Evolutionary conservation across 2,329 filamentous ascomycete species (phyloP), one percentile per base, ranked within the genome.

Genomic region (Talaromyces piceae): DNA sequence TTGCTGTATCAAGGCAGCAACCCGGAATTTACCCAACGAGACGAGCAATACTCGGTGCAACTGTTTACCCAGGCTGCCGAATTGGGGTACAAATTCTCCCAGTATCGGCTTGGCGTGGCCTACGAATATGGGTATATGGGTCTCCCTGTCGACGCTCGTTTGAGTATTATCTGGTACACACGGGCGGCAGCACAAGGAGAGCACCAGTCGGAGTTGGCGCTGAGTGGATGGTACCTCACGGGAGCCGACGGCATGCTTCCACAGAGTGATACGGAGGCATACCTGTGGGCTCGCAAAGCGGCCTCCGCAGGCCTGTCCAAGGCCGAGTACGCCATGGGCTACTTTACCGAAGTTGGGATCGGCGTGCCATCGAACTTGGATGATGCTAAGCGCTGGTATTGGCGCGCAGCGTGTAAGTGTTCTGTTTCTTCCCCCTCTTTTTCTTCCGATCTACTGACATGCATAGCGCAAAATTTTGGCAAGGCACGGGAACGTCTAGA

Each of bases 331-430:
- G 93, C 91, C 0, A 95, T 98, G 87, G 93, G 93, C 0, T 96
- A 97, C 71, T 96, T 95, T 65, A 94, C 88, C 0, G 93, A 98
- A 70, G 85, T 93, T 45, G 93, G 93, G 11, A 97, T 98, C 60
- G 93, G 93, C 26, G 84, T 88, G 57, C 77, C 85, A 13, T 83
- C 87, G 7, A 94, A 91, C 66, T 63, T 96, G 60, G 93, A 98
- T 62, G 93, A 97, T 71, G 93, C 91, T 20, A 96, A 95, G 77
- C 82, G 90, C 61, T 98, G 93, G 93, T 98, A 98, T 72, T 96
- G 91, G 80, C 80, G 91, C 67, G 91, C 93, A 70, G 93, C 93
- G 66, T 87, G 91, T 96, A 77, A 82, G 89, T 83, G n/a, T 54
- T 53, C 47, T 30, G 11, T 30, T 11, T 39, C 49, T 41, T 9